Evolutionary conservation across 495 filamentous ascomycete genomes (phyloP).

Genomic region (Xylaria acuta): DNA sequence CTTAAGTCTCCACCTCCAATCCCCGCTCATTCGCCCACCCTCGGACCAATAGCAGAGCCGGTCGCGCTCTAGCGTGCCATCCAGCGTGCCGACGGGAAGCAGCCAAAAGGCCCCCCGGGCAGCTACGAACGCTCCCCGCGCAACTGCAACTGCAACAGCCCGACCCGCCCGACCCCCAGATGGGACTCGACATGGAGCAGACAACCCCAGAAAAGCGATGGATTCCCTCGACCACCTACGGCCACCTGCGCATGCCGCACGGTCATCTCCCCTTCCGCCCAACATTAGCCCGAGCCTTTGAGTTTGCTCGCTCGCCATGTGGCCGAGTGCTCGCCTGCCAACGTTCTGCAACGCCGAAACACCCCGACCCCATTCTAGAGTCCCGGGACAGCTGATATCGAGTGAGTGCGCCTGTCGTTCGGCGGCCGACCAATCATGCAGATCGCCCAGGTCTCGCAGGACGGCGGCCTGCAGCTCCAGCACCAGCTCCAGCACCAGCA

Average conservation of each 20-base stretch:
- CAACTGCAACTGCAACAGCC: background rate
- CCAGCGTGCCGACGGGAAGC: no score
- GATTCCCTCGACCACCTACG: background rate
- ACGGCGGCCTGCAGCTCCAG: conserved; percentile 29
- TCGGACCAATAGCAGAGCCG: background rate
- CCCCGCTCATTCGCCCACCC: background rate
- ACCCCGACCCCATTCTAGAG: background rate
- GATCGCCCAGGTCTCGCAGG: conserved; percentile 31
- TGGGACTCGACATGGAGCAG: background rate
- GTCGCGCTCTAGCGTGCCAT: background rate
- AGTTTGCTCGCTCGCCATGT: conserved; percentile 23
- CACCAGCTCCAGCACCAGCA: conserved; percentile 21
- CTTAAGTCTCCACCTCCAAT: conserved; percentile 2
- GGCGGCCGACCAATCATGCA: conserved; percentile 27
- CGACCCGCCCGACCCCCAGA: conserved; percentile 21
- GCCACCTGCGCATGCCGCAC: background rate
- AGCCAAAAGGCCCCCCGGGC: background rate
- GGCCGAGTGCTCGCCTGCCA: conserved; percentile 14
- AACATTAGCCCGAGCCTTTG: conserved; percentile 27
- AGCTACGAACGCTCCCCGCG: background rate
- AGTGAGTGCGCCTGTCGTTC: background rate
- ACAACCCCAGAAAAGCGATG: conserved; percentile 17
- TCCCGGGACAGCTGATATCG: background rate
- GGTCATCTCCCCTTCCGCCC: conserved; percentile 16
- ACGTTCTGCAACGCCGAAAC: conserved; percentile 15